These are phyloP conservation scores for Crassisporium funariophilum DNA, from an alignment of 768 basidiomycete species.

Conservation along the genomic window DNA sequence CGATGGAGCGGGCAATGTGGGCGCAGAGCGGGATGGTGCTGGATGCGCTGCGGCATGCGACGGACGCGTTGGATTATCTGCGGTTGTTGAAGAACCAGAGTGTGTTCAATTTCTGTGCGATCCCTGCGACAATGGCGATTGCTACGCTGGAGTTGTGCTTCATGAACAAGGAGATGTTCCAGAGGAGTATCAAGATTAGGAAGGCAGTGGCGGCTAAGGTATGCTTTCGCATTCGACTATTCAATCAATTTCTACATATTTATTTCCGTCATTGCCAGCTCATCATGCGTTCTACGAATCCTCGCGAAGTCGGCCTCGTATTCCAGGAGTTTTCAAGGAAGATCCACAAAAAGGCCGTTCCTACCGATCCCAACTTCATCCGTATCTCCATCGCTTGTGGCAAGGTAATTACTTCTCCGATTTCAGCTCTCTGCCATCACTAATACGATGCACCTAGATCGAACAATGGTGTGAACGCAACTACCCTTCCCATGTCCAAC, in stretches of 20 bases:
- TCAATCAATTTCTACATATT: not conserved
- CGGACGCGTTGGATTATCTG: conserved; percentile 90
- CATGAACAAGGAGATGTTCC: conserved; percentile 88
- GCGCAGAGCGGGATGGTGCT: conserved; percentile 88
- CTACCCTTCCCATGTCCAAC: conserved; percentile 86
- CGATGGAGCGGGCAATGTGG: conserved; percentile 70
- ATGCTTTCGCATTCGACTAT: conserved; percentile 26
- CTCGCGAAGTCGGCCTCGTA: conserved; percentile 85
- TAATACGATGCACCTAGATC: conserved; percentile 55
- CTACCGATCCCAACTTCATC: conserved; percentile 87
- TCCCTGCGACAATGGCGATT: conserved; percentile 94
- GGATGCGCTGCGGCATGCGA: conserved; percentile 82
- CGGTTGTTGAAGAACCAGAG: conserved; percentile 84
- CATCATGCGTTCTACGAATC: conserved; percentile 91
- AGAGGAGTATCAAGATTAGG: conserved; percentile 91
- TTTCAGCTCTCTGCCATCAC: conserved; percentile 1
- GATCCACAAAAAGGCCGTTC: conserved; percentile 80
- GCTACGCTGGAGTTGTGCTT: conserved; percentile 92
- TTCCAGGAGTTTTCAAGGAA: conserved; percentile 81
- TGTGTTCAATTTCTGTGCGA: conserved; percentile 94
- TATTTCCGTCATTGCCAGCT: conserved; percentile 48
- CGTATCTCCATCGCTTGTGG: conserved; percentile 81
- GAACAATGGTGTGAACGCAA: conserved; percentile 93
- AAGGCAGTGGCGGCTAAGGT: conserved; percentile 88
- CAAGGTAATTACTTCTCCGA: conserved; percentile 53